Evolutionary conservation across 495 filamentous ascomycete species (phyloP), one percentile per base, ranked within the genome.

Genomic region (Chaetomium cochliodes): DNA sequence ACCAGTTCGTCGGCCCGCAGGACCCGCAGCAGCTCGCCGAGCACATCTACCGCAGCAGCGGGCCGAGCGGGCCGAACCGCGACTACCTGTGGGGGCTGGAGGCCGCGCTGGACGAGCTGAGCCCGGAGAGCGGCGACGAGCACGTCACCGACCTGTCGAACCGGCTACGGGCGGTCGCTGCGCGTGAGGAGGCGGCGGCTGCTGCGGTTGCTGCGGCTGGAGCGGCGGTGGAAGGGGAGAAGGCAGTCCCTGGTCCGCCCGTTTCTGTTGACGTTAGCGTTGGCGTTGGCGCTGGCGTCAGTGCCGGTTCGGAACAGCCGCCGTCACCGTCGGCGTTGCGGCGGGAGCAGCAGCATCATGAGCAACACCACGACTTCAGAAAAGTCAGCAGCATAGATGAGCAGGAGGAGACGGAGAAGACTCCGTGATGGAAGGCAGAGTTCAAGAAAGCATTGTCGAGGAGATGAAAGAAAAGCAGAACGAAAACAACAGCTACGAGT

Each of bases 51-150:
- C 80, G 80, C 51, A 88, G 89, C 65, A 74, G 77, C 39, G 96
- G 96, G 0, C 90, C 92, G 46, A 97, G 93, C 75, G 96, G 96
- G 0, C 86, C 89, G 72, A 98, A 98, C 73, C 86, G 81, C 58
- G 93, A 98, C 69, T 99, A 99, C 80, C 80, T 99, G 39, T 91
- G 89, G 71, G 78, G 87, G 66, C 77, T 99, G 46, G 91, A 97
- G 77, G 82, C 80, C 72, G 88, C 90, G 15, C 82, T 99, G 63
- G 79, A 87, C 64, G 86, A 84, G 20, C 78, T 98, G 50, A 89
- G 91, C 62, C 76, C 83, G 13, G 92, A 90, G 51, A 92, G 86
- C 70, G 90, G 87, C 12, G 96, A 99, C 81, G 85, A 81, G 60
- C 93, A 99, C 83, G 85, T 99, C 30, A 81, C 77, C 23, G 84